phyloP scores from a whole-genome alignment of 257 asterid genomes.

The Rubia yunnanensis region DNA sequence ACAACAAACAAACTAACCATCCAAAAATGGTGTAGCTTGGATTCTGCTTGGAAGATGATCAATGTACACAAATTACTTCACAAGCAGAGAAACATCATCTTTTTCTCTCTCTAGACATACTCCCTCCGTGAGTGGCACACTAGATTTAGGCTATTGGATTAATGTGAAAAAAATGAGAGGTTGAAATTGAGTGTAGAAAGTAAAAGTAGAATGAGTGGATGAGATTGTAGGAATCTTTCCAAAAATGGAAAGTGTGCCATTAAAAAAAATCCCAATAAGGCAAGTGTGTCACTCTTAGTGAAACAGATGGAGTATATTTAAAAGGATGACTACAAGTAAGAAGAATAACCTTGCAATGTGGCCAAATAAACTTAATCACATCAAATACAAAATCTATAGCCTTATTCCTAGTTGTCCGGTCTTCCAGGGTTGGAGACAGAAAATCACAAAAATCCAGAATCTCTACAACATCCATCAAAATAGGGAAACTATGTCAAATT shows the following conservation, averaged over 20 bases:
- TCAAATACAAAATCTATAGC: conserved; percentile 67
- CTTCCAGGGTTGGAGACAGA: conserved; percentile 84
- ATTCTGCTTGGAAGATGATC: conserved; percentile 47
- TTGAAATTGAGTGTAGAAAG: too few relatives aligned
- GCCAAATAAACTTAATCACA: conserved; percentile 89
- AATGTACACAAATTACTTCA: conserved; percentile 1
- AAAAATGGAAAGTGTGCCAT: too few relatives aligned
- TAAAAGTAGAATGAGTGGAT: too few relatives aligned
- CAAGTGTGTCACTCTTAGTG: too few relatives aligned
- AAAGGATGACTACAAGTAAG: background rate
- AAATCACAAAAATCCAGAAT: conserved; percentile 89
- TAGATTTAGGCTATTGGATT: too few relatives aligned
- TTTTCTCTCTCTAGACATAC: background rate
- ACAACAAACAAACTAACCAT: too few relatives aligned
- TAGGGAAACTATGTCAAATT: background rate
- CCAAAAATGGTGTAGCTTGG: too few relatives aligned
- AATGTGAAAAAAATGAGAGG: too few relatives aligned
- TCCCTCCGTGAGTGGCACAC: too few relatives aligned
- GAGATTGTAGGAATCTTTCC: too few relatives aligned
- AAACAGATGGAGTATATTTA: too few relatives aligned
- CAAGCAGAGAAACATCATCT: conserved; percentile 1
- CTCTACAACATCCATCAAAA: conserved; percentile 40
- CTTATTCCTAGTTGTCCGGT: conserved; percentile 57
- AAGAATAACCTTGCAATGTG: conserved; percentile 56
- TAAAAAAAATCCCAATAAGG: too few relatives aligned